These are phyloP conservation scores for Vaccinium darrowii DNA, from an alignment of 148 eudicot species.

Conservation along the genomic window DNA sequence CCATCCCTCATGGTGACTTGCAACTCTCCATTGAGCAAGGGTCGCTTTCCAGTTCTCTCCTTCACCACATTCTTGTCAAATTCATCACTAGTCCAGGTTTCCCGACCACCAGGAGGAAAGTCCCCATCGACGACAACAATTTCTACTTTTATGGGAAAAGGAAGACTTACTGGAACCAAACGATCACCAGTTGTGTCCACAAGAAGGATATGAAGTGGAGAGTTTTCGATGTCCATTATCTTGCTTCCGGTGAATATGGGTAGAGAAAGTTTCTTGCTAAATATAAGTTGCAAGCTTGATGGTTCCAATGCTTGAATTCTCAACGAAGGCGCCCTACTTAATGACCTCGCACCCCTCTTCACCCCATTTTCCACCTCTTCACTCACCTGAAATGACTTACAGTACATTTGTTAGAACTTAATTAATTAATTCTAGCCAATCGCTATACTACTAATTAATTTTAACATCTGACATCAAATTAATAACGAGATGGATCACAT, in stretches of 20 bases:
- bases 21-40: constrained; percentile 56
- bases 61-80: constrained; percentile 41
- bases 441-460: neutral
- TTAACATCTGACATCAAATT: neutral
- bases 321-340: constrained; percentile 35
- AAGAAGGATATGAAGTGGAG: constrained; percentile 44
- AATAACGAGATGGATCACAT: neutral
- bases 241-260: constrained; percentile 56
- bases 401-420: neutral
- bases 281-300: constrained; percentile 38
- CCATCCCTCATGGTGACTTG: constrained; percentile 45
- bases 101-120: constrained; percentile 30
- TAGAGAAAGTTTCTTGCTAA: constrained; percentile 28
- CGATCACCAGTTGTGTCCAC: constrained; percentile 27
- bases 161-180: constrained; percentile 20
- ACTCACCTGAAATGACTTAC: constrained; percentile 36
- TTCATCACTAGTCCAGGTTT: constrained; percentile 42
- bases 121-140: constrained; percentile 66
- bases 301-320: constrained; percentile 45
- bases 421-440: too few species aligned
- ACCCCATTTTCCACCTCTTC: constrained; percentile 65
- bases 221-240: constrained; percentile 31
- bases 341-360: constrained; percentile 25
- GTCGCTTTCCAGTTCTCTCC: constrained; percentile 63
- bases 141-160: constrained; percentile 48